A percentile compares a stretch with the other conserved stretches of the same genome.
Conservation (phyloP, 1,139 yeast species). For the Pichia sp. region DNA sequence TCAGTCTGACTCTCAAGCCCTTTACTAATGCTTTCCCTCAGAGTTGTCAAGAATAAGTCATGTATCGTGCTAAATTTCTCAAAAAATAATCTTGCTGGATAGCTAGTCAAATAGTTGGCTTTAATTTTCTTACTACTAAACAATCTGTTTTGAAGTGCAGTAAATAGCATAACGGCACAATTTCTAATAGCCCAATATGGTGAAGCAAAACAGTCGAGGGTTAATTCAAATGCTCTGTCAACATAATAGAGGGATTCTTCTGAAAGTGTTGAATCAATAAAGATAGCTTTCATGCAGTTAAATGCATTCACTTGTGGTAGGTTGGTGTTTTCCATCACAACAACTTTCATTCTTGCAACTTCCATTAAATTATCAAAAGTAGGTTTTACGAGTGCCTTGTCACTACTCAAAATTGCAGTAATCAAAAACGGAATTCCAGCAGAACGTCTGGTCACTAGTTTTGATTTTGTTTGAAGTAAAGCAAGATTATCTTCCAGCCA, state of each 20-base stretch:
- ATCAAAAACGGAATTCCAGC: conserved; percentile 84
- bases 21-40: conserved; percentile 33
- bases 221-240: conserved; percentile 50
- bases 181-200: conserved; percentile 80
- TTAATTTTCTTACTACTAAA: conserved; percentile 53
- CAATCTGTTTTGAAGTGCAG: conserved; percentile 69
- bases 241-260: conserved; percentile 45
- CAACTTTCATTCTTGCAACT: conserved; percentile 48
- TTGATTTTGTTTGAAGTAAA: conserved; percentile 50
- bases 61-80: conserved; percentile 49
- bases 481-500: conserved; percentile 55
- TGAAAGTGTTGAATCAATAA: conserved; percentile 61
- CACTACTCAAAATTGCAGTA: conserved; percentile 63
- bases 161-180: conserved; percentile 88
- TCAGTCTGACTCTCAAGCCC: conserved; percentile 20
- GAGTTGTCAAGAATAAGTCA: conserved; percentile 38
- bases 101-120: conserved; percentile 17
- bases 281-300: conserved; percentile 70
- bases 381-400: conserved; percentile 34
- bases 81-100: conserved; percentile 57
- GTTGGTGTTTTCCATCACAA: conserved; percentile 46
- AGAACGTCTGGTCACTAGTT: conserved; percentile 76
- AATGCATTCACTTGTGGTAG: conserved; percentile 91
- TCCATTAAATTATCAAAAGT: conserved; percentile 46
- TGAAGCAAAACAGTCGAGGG: conserved; percentile 57